Base-by-base conservation (phyloP, 805 yeast genomes). In the Candida lessepsii region DNA sequence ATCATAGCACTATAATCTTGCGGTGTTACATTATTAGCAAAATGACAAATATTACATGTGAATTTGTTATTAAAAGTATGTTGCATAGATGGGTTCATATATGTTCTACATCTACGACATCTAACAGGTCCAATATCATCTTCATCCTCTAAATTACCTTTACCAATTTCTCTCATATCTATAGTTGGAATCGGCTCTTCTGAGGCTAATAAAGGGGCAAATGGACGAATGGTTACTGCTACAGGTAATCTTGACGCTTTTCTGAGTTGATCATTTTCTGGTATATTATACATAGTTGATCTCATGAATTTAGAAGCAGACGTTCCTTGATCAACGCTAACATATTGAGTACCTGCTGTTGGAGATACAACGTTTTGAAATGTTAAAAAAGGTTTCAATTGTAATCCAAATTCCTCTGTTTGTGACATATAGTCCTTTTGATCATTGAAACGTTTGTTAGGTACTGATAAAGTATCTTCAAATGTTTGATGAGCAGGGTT, bases 91-190 rank as follows among this genome's bases (percentile, higher is more conserved):
- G 97, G 95, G 57, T 91, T 93, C 46, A 89, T 72, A 60, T 89
- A 93, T 1, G 96, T 78, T 41, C 96, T 78, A 65, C 99, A 93
- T 46, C 98, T 81, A 49, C 79, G 76, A 63, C 99, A 93, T 50
- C 99, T 76, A 24, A 95, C 82, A 0, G 96, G 95, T 1, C 88
- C 87, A 17, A 57, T 52, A 37, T 65, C 71, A 37, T 65, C 71
- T 31, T 57, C 47, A 1, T 58, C 56, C 20, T 52, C 56, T 2
- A 50, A 37, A 29, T 33, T 34, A 5, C 48, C 58, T 13, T 36
- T 37, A 11, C 71, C 71, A 29, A 68, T 56, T 5, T 55, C 54
- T 17, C 70, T 63, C 65, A 77, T 75, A 54, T 86, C 90, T 4
- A 83, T 81, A 4, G 73, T 71, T 0, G 96, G 95, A 2, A 89